These are phyloP conservation scores for Nemania bipapillata DNA, from an alignment of 2,329 filamentous ascomycete species.

Conservation along the genomic window DNA sequence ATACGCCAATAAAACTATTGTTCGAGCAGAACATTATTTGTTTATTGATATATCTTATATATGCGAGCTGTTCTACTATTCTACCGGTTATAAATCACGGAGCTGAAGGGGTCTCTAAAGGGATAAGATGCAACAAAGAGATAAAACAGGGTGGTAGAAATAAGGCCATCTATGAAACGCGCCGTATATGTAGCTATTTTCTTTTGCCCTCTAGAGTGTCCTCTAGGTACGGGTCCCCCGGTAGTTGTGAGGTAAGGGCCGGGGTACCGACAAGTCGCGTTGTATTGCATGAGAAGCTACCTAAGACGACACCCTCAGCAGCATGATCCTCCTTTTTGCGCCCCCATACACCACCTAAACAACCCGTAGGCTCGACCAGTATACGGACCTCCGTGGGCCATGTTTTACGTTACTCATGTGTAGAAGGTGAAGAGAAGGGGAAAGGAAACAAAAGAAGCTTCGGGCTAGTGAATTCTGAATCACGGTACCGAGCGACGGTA, in stretches of 20 bases:
- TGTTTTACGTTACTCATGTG: constrained; percentile 4
- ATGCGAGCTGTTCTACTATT: too few relatives aligned
- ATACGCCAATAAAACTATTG: too few relatives aligned
- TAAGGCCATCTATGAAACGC: constrained; percentile 7
- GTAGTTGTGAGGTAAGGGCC: background rate
- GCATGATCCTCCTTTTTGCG: constrained; percentile 9
- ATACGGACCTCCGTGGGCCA: background rate
- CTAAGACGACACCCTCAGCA: constrained; percentile 1
- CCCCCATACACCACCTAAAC: background rate
- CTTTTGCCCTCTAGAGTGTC: background rate
- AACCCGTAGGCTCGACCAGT: background rate
- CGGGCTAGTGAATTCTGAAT: background rate
- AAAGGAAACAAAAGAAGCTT: too few relatives aligned
- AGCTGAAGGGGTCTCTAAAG: too few relatives aligned
- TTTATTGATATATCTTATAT: too few relatives aligned
- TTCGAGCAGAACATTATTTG: too few relatives aligned
- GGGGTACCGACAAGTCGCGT: constrained; percentile 18
- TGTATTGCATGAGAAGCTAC: constrained; percentile 11
- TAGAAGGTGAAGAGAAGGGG: background rate
- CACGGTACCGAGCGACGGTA: constrained; percentile 7
- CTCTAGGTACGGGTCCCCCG: background rate
- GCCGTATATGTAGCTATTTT: background rate
- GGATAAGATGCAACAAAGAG: constrained; percentile 13
- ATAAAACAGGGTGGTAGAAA: background rate
- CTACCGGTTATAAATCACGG: too few relatives aligned